Evolutionary conservation across 768 basidiomycete species (phyloP).

Genomic region (Mycena capillaripes): DNA sequence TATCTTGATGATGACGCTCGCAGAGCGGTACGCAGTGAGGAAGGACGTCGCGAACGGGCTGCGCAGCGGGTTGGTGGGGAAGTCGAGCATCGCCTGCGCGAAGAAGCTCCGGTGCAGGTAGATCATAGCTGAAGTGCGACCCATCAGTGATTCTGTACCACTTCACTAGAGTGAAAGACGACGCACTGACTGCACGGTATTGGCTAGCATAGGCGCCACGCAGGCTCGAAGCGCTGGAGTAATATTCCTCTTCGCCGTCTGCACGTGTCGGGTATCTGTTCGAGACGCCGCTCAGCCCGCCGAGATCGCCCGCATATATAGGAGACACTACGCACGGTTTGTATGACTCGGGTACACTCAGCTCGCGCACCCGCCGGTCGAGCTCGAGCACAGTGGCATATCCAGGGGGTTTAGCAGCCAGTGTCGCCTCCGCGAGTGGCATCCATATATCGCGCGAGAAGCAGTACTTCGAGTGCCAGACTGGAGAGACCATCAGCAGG

Average conservation of each 20-base stretch:
- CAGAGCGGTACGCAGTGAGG: slow-evolving; percentile 66
- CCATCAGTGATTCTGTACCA: neutral
- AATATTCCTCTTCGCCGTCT: slow-evolving; percentile 62
- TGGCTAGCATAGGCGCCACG: slow-evolving; percentile 70
- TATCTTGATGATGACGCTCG: slow-evolving; percentile 65
- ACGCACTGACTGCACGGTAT: slow-evolving; percentile 71
- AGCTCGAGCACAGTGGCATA: slow-evolving; percentile 65
- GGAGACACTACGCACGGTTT: slow-evolving; percentile 55
- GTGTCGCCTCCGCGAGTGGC: slow-evolving; percentile 60
- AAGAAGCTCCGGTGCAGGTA: slow-evolving; percentile 72
- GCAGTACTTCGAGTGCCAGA: slow-evolving; percentile 70
- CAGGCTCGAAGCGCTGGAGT: slow-evolving; percentile 64
- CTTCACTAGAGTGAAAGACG: neutral
- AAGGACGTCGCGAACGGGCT: slow-evolving; percentile 71
- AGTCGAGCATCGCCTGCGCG: slow-evolving; percentile 68
- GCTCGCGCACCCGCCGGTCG: slow-evolving; percentile 64
- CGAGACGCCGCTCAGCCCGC: too few relatives aligned
- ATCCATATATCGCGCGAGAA: slow-evolving; percentile 67
- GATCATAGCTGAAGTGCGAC: slow-evolving; percentile 58
- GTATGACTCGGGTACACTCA: slow-evolving; percentile 60
- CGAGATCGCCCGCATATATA: too few relatives aligned
- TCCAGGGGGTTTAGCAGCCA: slow-evolving; percentile 61
- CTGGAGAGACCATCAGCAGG: slow-evolving; percentile 43
- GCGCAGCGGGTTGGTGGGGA: slow-evolving; percentile 65
- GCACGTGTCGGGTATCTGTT: slow-evolving; percentile 45